Evolutionary conservation across 345 rosid species (phyloP).

Genomic region (Xanthoceras sorbifolium): DNA sequence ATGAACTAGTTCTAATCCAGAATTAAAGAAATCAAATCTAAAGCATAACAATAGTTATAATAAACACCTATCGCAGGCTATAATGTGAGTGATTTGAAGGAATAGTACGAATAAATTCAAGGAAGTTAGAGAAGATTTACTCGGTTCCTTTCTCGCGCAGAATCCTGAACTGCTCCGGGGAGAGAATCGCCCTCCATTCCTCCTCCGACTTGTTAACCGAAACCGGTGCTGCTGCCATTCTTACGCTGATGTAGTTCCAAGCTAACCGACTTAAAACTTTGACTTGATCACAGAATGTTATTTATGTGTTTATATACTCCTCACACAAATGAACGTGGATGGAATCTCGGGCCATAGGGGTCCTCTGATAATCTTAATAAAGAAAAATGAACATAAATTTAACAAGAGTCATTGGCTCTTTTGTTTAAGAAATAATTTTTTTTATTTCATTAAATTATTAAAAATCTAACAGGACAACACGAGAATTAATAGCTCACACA

Average conservation of each 20-base stretch:
- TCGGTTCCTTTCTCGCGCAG: constrained; percentile 69
- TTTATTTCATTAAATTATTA: no score
- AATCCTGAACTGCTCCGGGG: constrained; percentile 72
- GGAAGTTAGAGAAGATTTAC: constrained; percentile 24
- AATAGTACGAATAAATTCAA: not conserved
- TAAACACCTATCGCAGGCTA: no score
- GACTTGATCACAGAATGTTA: not conserved
- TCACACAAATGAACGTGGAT: constrained; percentile 21
- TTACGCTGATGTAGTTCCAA: not conserved
- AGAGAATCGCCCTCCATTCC: constrained; percentile 65
- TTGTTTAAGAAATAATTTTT: no score
- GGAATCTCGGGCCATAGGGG: not conserved
- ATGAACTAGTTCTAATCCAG: no score
- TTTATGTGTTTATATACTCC: not conserved
- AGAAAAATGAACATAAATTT: no score
- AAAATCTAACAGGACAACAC: no score
- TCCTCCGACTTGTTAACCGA: constrained; percentile 46
- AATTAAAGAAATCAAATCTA: not conserved
- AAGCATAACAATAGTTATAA: not conserved
- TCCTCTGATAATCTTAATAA: no score
- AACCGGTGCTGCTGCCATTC: constrained; percentile 17
- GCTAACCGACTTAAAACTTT: not conserved
- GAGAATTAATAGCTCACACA: no score
- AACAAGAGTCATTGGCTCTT: no score
- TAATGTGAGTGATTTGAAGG: no score